Conservation (phyloP, 306 rosid genomes). For the Lathyrus aphaca region DNA sequence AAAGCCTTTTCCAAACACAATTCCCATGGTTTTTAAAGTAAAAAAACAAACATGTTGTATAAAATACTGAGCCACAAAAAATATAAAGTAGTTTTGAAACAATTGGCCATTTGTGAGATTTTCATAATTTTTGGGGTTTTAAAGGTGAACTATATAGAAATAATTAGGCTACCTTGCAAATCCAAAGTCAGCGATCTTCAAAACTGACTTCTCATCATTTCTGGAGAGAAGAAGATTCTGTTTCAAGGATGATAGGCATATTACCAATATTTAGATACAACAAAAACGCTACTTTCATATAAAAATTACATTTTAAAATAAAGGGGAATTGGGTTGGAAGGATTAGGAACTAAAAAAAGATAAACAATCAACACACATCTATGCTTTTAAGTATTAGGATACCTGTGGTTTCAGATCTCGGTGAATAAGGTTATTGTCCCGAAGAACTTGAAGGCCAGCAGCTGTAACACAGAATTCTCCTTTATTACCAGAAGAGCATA, state of each 20-base stretch:
- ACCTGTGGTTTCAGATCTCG: constrained; percentile 99
- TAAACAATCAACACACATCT: constrained; percentile 5
- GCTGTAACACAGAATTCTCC: constrained; percentile 60
- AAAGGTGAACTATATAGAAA: constrained; percentile 29
- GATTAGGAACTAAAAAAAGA: constrained; percentile 24
- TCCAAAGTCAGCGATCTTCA: constrained; percentile 99
- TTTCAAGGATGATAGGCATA: constrained; percentile 52
- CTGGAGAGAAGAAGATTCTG: constrained; percentile 97
- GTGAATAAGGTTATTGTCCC: constrained; percentile 89
- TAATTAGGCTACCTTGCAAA: constrained; percentile 81
- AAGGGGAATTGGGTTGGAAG: constrained; percentile 22
- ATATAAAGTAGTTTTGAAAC: constrained; percentile 6
- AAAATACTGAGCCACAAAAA: constrained; percentile 28
- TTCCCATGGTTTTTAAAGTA: constrained; percentile 3
- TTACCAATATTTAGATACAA: constrained; percentile 50
- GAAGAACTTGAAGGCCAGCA: constrained; percentile 91
- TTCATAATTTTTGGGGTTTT: constrained; percentile 11
- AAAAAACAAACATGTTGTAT: background rate
- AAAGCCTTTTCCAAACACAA: constrained; percentile 28
- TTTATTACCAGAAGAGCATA: constrained; percentile 34
- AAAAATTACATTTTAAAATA: constrained; percentile 35
- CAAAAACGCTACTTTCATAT: constrained; percentile 46
- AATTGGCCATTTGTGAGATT: background rate
- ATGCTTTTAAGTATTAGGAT: constrained; percentile 9
- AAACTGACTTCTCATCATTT: constrained; percentile 64